phyloP scores from a whole-genome alignment of 257 asterid species.

The Ocimum tenuiflorum region DNA sequence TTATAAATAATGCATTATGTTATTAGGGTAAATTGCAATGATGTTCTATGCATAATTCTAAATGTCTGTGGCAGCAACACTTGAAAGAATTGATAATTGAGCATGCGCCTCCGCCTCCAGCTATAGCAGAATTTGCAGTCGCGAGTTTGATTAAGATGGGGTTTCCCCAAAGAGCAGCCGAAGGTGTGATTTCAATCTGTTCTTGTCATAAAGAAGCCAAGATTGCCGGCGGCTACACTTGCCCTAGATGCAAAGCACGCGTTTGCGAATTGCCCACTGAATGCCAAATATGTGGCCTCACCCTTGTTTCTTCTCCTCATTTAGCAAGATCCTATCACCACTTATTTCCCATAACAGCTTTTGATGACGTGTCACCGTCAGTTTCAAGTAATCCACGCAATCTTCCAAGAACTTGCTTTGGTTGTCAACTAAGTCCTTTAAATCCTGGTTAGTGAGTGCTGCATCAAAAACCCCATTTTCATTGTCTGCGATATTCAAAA shows the following conservation, averaged over 20 bases:
- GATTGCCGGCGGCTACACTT: constrained; percentile 90
- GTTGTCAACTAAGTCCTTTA: constrained; percentile 79
- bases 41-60: not conserved
- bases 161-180: constrained; percentile 95
- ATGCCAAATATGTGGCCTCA: constrained; percentile 83
- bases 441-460: constrained; percentile 51
- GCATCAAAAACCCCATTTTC: not conserved
- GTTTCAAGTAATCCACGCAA: constrained; percentile 33
- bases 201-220: constrained; percentile 92
- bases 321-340: constrained; percentile 97
- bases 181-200: constrained; percentile 84
- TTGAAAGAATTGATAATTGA: constrained; percentile 79
- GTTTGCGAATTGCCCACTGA: constrained; percentile 87
- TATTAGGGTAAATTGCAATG: not conserved
- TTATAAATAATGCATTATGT: not conserved
- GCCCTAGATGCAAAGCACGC: constrained; percentile 97
- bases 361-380: constrained; percentile 66
- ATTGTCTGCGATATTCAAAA: not conserved
- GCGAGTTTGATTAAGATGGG: constrained; percentile 97
- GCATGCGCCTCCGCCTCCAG: constrained; percentile 97
- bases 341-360: constrained; percentile 85
- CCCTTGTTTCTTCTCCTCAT: constrained; percentile 96
- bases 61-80: constrained; percentile 48
- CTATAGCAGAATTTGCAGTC: constrained; percentile 92
- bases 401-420: constrained; percentile 55